A percentile compares a stretch with the other conserved stretches of the same genome.
Evolutionary conservation across 75 land plant species (phyloP).

Genomic region (Adiantum capillusveneris): DNA sequence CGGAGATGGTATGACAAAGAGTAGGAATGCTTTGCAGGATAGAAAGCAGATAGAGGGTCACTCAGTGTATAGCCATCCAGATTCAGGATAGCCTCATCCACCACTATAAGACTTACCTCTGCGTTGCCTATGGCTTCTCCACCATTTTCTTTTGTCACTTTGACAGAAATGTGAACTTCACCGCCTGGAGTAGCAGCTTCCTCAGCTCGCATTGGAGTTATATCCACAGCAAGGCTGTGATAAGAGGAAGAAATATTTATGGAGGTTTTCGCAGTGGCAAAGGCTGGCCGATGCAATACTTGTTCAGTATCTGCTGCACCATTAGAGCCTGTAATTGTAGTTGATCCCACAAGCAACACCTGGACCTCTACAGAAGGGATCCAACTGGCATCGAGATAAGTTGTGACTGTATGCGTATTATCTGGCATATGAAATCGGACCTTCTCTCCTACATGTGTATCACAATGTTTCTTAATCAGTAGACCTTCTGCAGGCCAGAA

Average conservation of each 20-base stretch:
- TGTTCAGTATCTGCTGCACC: background rate
- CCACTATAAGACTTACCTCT: background rate
- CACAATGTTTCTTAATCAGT: background rate
- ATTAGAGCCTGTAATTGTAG: background rate
- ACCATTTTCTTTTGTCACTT: background rate
- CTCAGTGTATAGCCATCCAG: background rate
- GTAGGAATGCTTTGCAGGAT: background rate
- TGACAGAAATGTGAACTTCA: background rate
- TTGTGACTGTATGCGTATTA: background rate
- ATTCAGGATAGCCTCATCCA: background rate
- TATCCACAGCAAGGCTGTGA: background rate
- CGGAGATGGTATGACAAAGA: background rate
- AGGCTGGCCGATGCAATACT: background rate
- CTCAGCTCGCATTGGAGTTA: background rate
- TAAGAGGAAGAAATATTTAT: background rate
- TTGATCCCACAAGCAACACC: background rate
- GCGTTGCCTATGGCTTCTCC: background rate
- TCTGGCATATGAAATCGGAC: background rate
- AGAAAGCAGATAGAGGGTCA: background rate
- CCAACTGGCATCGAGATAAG: background rate
- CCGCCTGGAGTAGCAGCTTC: background rate
- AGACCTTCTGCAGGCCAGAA: conserved; percentile 5
- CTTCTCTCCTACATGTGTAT: conserved; percentile 1
- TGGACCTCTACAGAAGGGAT: background rate
- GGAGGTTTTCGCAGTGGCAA: background rate